These are phyloP conservation scores for Fusarium avenaceum DNA, from an alignment of 2,329 filamentous ascomycete genomes.

Conservation along the genomic window DNA sequence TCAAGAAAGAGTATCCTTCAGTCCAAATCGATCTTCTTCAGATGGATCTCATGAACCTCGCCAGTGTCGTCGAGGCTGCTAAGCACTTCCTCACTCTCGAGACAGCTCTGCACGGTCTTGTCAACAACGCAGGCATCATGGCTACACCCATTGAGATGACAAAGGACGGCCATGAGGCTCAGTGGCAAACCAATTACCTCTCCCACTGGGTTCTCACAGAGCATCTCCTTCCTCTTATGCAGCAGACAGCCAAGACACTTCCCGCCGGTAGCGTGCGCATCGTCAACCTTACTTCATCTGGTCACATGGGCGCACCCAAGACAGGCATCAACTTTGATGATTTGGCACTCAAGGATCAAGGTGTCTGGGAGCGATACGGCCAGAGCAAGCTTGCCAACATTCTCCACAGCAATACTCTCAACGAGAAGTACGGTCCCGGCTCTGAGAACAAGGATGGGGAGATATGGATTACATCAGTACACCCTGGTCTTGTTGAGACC, in stretches of 20 bases:
- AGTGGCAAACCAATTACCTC: slow-evolving; percentile 42
- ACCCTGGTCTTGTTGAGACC: slow-evolving; percentile 36
- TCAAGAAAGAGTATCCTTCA: slow-evolving; percentile 10
- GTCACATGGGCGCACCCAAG: slow-evolving; percentile 31
- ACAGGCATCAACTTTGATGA: slow-evolving; percentile 29
- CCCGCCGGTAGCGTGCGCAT: slow-evolving; percentile 27
- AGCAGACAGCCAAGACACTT: slow-evolving; percentile 13
- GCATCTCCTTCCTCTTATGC: slow-evolving; percentile 33
- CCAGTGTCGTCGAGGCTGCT: slow-evolving; percentile 25
- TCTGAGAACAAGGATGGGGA: slow-evolving; percentile 21
- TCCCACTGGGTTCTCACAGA: slow-evolving; percentile 36
- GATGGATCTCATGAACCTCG: slow-evolving; percentile 29
- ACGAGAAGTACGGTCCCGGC: slow-evolving; percentile 32
- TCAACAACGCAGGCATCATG: slow-evolving; percentile 44
- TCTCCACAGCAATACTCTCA: slow-evolving; percentile 26
- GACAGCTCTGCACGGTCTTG: slow-evolving; percentile 16
- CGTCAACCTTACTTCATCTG: slow-evolving; percentile 36
- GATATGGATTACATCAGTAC: slow-evolving; percentile 33
- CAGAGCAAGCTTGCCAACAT: slow-evolving; percentile 42
- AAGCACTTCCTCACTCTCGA: slow-evolving; percentile 30
- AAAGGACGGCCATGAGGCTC: slow-evolving; percentile 25
- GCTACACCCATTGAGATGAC: slow-evolving; percentile 27
- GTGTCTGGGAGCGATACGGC: slow-evolving; percentile 23
- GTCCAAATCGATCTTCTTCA: slow-evolving; percentile 15
- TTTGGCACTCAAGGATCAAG: background rate